A percentile compares a stretch with the other conserved stretches of the same genome.
Conservation (phyloP, 331 rosid genomes). For the Rosa hybrid region DNA sequence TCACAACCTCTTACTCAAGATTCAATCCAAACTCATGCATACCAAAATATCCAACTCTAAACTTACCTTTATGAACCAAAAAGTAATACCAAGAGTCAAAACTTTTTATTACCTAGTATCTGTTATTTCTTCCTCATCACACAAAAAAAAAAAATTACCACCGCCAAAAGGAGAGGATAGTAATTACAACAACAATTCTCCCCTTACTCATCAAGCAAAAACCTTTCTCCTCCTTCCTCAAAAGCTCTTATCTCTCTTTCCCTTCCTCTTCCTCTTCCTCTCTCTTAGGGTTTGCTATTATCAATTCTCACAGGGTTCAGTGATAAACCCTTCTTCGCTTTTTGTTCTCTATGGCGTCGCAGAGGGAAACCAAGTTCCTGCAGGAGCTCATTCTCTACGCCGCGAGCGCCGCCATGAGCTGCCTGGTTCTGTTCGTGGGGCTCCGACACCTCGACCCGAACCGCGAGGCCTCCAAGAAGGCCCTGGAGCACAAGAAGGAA, state of each 20-base stretch:
- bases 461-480: conserved; percentile 84
- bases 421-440: conserved; percentile 72
- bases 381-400: conserved; percentile 81
- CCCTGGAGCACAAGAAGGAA: conserved; percentile 82
- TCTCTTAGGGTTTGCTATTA: neutral
- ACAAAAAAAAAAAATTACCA: neutral
- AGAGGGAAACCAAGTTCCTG: conserved; percentile 72
- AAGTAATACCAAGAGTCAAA: neutral
- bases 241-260: neutral
- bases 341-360: conserved; percentile 49
- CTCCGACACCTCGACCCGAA: conserved; percentile 90
- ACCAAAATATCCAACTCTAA: neutral
- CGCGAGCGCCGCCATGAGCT: conserved; percentile 93
- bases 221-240: neutral
- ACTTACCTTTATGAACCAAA: neutral
- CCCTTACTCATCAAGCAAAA: neutral
- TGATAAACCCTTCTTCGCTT: neutral
- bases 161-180: neutral
- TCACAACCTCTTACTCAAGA: no score
- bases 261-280: neutral
- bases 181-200: neutral
- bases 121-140: neutral
- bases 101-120: neutral
- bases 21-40: no score
- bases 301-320: neutral